Evolutionary conservation across 768 basidiomycete species (phyloP).

Genomic region (Lactifluus pinguis): DNA sequence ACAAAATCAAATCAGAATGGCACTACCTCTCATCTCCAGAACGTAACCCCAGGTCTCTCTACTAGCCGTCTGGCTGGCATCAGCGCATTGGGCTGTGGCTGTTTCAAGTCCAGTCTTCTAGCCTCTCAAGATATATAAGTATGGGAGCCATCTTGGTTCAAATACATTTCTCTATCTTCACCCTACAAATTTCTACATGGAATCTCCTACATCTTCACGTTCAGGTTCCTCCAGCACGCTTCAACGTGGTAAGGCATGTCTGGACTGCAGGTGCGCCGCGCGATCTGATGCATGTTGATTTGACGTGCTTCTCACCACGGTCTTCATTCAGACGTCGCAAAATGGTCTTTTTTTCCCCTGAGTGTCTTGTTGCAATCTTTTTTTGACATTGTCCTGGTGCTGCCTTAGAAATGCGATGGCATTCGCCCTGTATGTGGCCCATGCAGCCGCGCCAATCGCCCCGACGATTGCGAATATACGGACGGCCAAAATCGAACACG

Average conservation of each 20-base stretch:
- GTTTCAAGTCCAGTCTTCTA: not conserved
- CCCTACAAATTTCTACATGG: not conserved
- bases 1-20: not conserved
- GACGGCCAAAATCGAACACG: constrained; percentile 52
- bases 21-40: not conserved
- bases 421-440: constrained; percentile 54
- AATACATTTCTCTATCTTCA: not conserved
- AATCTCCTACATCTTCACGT: constrained; percentile 4
- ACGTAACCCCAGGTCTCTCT: not conserved
- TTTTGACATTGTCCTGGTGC: not conserved
- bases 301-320: not conserved
- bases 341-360: constrained; percentile 4
- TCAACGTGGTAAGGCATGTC: constrained; percentile 20
- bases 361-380: not conserved
- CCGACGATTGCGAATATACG: constrained; percentile 62
- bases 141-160: not conserved
- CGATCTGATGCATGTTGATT: not conserved
- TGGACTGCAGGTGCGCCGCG: constrained; percentile 18
- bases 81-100: not conserved
- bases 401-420: constrained; percentile 58
- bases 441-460: constrained; percentile 46
- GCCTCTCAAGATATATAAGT: constrained; percentile 10
- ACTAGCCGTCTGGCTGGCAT: not conserved
- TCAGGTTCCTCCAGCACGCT: constrained; percentile 11
- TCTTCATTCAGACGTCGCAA: constrained; percentile 13